phyloP scores from a whole-genome alignment of 345 rosid species.

The Syzygium grande region DNA sequence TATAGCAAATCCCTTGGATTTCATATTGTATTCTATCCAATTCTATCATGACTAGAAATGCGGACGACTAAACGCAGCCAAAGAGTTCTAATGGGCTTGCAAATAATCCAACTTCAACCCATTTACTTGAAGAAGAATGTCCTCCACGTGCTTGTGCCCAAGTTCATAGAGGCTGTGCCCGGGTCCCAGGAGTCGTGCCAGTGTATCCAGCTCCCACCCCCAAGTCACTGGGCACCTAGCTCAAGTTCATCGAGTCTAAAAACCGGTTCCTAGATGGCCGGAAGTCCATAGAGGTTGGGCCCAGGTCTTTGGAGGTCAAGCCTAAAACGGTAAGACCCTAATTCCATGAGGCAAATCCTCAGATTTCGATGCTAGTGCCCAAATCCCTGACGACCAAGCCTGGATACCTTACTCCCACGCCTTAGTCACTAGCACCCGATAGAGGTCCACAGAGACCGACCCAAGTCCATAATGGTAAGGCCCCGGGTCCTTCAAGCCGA shows the following conservation, averaged over 20 bases:
- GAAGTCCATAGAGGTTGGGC: neutral
- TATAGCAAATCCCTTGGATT: too few relatives aligned
- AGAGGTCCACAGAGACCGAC: neutral
- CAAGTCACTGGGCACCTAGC: neutral
- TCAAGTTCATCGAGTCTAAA: neutral
- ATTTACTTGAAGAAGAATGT: too few relatives aligned
- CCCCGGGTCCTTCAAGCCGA: neutral
- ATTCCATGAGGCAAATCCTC: neutral
- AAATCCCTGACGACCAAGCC: neutral
- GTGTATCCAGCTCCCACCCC: neutral
- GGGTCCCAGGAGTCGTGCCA: neutral
- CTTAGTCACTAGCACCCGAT: neutral
- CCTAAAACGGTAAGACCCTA: neutral
- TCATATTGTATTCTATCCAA: too few relatives aligned
- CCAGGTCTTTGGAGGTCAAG: too few relatives aligned
- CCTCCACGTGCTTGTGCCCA: too few relatives aligned
- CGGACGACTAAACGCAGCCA: too few relatives aligned
- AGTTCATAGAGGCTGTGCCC: neutral
- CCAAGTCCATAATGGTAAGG: neutral
- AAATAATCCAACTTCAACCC: too few relatives aligned
- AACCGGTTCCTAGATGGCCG: accelerated
- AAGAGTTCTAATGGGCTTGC: too few relatives aligned
- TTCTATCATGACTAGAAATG: too few relatives aligned
- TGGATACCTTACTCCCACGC: neutral
- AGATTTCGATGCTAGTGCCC: neutral